Conservation (phyloP, 768 basidiomycete genomes). For the Leccinum aurantiacum region DNA sequence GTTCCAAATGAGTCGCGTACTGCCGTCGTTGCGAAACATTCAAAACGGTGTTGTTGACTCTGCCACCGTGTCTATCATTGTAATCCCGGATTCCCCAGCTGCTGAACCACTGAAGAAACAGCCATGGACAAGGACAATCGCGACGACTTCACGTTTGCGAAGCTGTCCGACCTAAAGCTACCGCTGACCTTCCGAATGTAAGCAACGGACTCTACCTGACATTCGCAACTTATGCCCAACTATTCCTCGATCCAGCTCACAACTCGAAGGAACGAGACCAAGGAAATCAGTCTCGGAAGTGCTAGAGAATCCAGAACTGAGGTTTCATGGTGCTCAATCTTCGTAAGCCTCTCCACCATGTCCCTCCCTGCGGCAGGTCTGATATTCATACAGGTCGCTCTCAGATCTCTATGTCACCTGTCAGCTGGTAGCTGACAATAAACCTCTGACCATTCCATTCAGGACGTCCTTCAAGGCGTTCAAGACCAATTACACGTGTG, state of each 20-base stretch:
- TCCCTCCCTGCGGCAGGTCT: constrained; percentile 13
- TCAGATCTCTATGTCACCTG: constrained; percentile 94
- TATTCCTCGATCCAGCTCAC: constrained; percentile 52
- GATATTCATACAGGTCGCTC: constrained; percentile 56
- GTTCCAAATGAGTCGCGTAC: constrained; percentile 5
- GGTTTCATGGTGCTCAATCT: constrained; percentile 81
- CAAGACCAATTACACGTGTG: constrained; percentile 76
- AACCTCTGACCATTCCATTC: constrained; percentile 88
- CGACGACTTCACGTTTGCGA: constrained; percentile 92
- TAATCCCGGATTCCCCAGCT: not conserved
- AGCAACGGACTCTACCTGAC: constrained; percentile 15
- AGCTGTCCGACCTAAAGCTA: constrained; percentile 83
- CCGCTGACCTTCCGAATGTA: constrained; percentile 88
- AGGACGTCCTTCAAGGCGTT: constrained; percentile 93
- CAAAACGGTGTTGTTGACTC: not conserved
- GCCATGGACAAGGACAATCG: constrained; percentile 62
- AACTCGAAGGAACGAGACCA: constrained; percentile 80
- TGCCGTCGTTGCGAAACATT: not conserved
- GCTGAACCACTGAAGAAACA: not conserved
- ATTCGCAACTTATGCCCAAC: not conserved
- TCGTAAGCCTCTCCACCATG: constrained; percentile 43
- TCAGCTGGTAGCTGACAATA: constrained; percentile 90
- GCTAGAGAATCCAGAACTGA: constrained; percentile 77
- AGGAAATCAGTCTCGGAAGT: constrained; percentile 75
- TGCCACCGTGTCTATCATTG: not conserved